Evolutionary conservation across 768 basidiomycete genomes (phyloP), one percentile per base, ranked within the genome.

Genomic region (Fomitopsis serialis): DNA sequence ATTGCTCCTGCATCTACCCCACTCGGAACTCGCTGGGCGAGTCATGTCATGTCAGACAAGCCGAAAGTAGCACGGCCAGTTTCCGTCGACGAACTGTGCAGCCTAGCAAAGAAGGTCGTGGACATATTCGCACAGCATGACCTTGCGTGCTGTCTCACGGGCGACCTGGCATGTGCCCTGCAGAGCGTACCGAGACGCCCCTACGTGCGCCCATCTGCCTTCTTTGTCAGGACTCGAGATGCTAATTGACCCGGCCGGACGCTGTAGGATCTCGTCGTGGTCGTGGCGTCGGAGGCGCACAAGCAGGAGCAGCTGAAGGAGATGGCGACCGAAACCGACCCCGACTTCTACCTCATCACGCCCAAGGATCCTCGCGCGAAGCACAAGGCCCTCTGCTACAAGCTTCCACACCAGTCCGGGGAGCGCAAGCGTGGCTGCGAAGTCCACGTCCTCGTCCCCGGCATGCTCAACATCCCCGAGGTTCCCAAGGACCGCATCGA

Each of bases 251-350:
- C 15, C 37, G 37, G 42, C 12, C 21, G 21, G n/a, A 9, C 9
- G 27, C 13, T 45, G 1, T 45, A 79, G 78, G 79, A 81, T 55
- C 64, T 78, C 11, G 78, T 79, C 54, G 62, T 79, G 2, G 66
- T 78, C 21, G 72, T 78, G 11, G 56, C 77, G 43, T 71, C 73
- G 2, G 54, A 62, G 0, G 27, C 27, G 8, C 59, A 70, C 50
- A 61, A 64, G 2, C 65, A 64, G 37, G 76, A 76, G 59, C 57
- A 62, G 7, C 67, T 81, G 54, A 79, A 81, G 53, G 54, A 49
- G 8, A 60, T 70, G 37, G 59, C 80, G 25, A 63, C 64, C 13
- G 45, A 50, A 0, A 47, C 34, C 11, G 61, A 75, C 59, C 7
- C 58, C 23, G 62, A 63, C 1, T 79, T 76, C 58, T 73, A 66